These are phyloP conservation scores for Typha latifolia DNA, from an alignment of 176 grass and related monocot species.

Conservation along the genomic window DNA sequence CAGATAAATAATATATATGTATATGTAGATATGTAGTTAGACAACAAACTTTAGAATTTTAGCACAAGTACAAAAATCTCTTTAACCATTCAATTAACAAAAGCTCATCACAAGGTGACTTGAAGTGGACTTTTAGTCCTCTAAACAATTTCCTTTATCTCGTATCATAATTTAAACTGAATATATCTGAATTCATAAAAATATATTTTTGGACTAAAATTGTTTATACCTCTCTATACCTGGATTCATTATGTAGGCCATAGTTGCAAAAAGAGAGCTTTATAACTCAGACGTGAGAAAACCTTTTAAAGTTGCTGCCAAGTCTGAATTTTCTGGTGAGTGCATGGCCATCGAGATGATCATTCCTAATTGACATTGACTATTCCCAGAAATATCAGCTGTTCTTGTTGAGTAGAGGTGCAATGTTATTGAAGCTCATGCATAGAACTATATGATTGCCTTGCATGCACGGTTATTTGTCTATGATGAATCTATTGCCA, in stretches of 20 bases:
- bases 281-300: not conserved
- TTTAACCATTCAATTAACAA: no score
- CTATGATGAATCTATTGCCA: slow-evolving; percentile 27
- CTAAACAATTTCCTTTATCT: no score
- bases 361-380: slow-evolving; percentile 30
- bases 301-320: not conserved
- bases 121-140: no score
- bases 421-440: slow-evolving; percentile 43
- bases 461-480: slow-evolving; percentile 28
- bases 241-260: slow-evolving; percentile 7
- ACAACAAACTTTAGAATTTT: no score
- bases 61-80: no score
- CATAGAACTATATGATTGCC: slow-evolving; percentile 37
- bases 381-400: slow-evolving; percentile 53
- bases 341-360: slow-evolving; percentile 52
- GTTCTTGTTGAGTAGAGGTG: slow-evolving; percentile 44
- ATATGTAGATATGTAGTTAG: no score
- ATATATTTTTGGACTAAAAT: not conserved
- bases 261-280: not conserved
- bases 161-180: no score
- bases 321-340: slow-evolving; percentile 3
- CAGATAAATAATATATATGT: no score
- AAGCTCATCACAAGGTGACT: no score
- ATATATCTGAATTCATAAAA: no score
- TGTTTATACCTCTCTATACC: no score